Conservation (phyloP, 2,329 filamentous ascomycete genomes). For the Ambrosiella xylebori region DNA sequence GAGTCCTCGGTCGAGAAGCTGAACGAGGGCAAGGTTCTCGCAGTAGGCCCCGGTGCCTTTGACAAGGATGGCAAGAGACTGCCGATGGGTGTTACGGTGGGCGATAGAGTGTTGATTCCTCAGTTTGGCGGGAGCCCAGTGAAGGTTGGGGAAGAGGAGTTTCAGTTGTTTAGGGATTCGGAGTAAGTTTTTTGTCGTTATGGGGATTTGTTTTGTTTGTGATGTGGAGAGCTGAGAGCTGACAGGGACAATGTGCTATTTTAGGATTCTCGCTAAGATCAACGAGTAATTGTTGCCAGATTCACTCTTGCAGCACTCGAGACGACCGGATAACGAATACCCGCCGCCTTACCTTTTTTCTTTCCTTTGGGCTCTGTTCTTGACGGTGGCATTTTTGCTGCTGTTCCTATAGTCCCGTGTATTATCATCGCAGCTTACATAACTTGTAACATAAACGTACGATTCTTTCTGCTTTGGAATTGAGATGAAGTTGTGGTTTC, state of each 20-base stretch:
- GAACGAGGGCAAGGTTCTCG: slow-evolving; percentile 92
- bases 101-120: slow-evolving; percentile 90
- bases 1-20: slow-evolving; percentile 95
- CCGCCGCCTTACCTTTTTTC: no score
- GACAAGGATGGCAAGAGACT: slow-evolving; percentile 83
- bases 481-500: no score
- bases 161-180: slow-evolving; percentile 86
- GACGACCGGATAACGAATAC: no score
- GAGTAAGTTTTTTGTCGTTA: slow-evolving; percentile 52
- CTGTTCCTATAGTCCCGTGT: neutral
- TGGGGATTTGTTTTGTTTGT: neutral
- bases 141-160: slow-evolving; percentile 97
- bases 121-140: slow-evolving; percentile 90
- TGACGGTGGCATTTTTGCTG: neutral
- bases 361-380: neutral
- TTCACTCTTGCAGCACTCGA: no score
- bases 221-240: neutral
- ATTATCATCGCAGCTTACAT: neutral
- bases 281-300: slow-evolving; percentile 50
- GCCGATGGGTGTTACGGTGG: slow-evolving; percentile 61
- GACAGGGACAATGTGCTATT: neutral
- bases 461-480: no score
- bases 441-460: no score
- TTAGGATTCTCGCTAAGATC: slow-evolving; percentile 94
- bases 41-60: slow-evolving; percentile 75